Conservation (phyloP, 306 rosid genomes). For the Hippophae gyantsensis region DNA sequence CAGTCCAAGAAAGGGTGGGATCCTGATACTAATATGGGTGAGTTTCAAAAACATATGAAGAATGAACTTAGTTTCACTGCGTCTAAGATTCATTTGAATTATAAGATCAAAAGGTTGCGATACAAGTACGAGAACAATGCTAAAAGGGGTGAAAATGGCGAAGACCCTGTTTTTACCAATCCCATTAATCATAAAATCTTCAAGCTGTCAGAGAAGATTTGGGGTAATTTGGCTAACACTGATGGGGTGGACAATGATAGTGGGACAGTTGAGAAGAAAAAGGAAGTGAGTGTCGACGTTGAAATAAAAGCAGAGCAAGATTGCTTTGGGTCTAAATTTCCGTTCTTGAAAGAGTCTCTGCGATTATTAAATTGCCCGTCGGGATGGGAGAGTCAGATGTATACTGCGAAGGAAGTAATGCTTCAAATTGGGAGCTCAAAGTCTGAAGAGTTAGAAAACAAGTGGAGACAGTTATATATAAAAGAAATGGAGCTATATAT, state of each 20-base stretch:
- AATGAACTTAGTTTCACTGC: conserved; percentile 21
- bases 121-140: conserved; percentile 24
- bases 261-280: neutral
- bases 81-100: conserved; percentile 24
- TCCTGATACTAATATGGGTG: conserved; percentile 17
- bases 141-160: conserved; percentile 20
- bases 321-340: conserved; percentile 14
- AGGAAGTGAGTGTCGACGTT: neutral
- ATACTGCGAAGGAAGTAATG: conserved; percentile 11
- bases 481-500: conserved; percentile 20
- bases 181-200: conserved; percentile 18
- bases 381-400: conserved; percentile 6
- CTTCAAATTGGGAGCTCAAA: conserved; percentile 25
- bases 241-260: neutral
- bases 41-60: conserved; percentile 29
- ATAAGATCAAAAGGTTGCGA: conserved; percentile 36
- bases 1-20: conserved; percentile 21
- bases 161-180: conserved; percentile 23
- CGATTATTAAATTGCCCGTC: conserved; percentile 1
- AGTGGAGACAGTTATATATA: conserved; percentile 26
- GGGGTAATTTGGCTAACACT: conserved; percentile 9
- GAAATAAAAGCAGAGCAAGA: neutral
- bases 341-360: conserved; percentile 19
- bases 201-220: conserved; percentile 26
- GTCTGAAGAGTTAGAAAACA: conserved; percentile 28